Evolutionary conservation across 768 basidiomycete genomes (phyloP).

Genomic region (Mycena filopes): DNA sequence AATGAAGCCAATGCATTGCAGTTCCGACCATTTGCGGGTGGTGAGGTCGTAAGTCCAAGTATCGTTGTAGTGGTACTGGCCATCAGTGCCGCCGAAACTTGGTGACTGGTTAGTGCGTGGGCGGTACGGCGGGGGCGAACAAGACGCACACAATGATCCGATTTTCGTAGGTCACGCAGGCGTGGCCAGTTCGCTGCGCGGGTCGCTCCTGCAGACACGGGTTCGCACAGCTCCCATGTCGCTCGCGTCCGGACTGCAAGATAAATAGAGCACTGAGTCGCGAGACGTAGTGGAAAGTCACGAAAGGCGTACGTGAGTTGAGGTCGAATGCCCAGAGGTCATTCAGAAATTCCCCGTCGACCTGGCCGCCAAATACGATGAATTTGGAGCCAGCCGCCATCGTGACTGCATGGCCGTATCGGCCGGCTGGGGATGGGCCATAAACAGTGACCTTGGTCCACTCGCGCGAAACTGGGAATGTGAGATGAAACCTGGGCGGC

Average conservation of each 20-base stretch:
- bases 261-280: slow-evolving; percentile 12
- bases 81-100: slow-evolving; percentile 99
- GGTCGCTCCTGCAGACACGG: slow-evolving; percentile 69
- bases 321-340: slow-evolving; percentile 98
- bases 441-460: slow-evolving; percentile 91
- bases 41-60: slow-evolving; percentile 94
- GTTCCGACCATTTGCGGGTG: slow-evolving; percentile 87
- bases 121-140: slow-evolving; percentile 17
- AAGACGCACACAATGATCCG: slow-evolving; percentile 81
- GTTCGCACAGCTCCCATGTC: slow-evolving; percentile 84
- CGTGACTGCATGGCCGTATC: slow-evolving; percentile 96
- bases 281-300: slow-evolving; percentile 5
- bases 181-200: slow-evolving; percentile 91
- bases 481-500: slow-evolving; percentile 19
- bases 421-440: slow-evolving; percentile 82
- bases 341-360: slow-evolving; percentile 92
- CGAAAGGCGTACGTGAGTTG: slow-evolving; percentile 77
- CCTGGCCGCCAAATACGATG: slow-evolving; percentile 96
- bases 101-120: slow-evolving; percentile 31
- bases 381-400: slow-evolving; percentile 89
- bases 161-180: slow-evolving; percentile 84
- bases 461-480: slow-evolving; percentile 80
- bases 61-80: slow-evolving; percentile 99
- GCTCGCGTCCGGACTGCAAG: slow-evolving; percentile 81
- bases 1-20: slow-evolving; percentile 96